Evolutionary conservation across 129 eudicot species (phyloP), one percentile per base, ranked within the genome.

Genomic region (Flaveria ramosissima): DNA sequence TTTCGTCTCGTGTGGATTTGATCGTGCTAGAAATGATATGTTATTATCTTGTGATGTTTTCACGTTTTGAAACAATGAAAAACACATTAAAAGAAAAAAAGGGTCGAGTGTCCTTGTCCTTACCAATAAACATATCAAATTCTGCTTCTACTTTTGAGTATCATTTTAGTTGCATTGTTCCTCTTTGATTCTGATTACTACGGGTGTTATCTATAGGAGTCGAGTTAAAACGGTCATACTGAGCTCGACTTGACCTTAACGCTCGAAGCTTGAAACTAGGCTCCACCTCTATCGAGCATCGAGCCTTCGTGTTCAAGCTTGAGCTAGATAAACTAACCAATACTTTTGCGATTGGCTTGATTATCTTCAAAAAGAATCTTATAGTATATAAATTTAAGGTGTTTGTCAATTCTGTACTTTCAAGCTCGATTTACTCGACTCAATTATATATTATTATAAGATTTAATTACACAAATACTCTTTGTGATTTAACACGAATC

Each of bases 1-100:
- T 80, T 53, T 8, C 57, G 26, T 63, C 27, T 21, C 26, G 83
- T 55, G 79, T 65, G 79, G 50, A 36, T 80, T 80, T 80, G 79
- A 55, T 66, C 55, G 63, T 65, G 60, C 50, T 69, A 68, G 69
- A 53, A 79, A 80, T 6, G 21, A 26, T 67, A 47, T 19, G 60
- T 15, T 73, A 10, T 43, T 80, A 42, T 53, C 46, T 73, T 73
- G 17, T 9, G 75, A 39, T 43, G 60, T 66, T 80, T 64, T 51
- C n/a, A 16, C 27, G 7, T 65, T 79, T 27, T 66, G 74, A 73
- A 16, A 80, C 83, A 13, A 60, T 74, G 15, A n/a, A 79, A 72
- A 79, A 21, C 10, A 52, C 24, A n/a, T 23, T 5, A 55, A 42
- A 46, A 62, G 61, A 19, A 59, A 45, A 69, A 48, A 21, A 51